These are phyloP conservation scores for Scytalidium lignicola DNA, from an alignment of 2,329 filamentous ascomycete genomes.

Conservation along the genomic window DNA sequence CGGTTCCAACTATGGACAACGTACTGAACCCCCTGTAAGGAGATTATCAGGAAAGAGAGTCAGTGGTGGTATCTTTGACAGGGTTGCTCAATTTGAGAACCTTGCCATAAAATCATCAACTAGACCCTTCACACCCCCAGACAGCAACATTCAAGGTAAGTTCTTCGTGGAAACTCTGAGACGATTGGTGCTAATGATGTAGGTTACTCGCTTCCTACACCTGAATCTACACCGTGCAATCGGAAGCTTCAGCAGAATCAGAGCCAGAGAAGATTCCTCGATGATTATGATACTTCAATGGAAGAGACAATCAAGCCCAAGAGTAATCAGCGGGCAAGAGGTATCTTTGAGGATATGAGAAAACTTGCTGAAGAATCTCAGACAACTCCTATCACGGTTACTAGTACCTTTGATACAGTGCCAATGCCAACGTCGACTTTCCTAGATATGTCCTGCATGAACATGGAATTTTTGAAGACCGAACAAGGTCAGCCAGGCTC, in stretches of 20 bases:
- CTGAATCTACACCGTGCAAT: conserved; percentile 57
- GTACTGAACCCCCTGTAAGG: conserved; percentile 6
- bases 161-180: conserved; percentile 3
- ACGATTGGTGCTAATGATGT: conserved; percentile 20
- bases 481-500: conserved; percentile 15
- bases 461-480: conserved; percentile 38
- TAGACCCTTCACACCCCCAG: conserved; percentile 58
- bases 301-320: conserved; percentile 61
- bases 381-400: conserved; percentile 41
- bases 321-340: conserved; percentile 39
- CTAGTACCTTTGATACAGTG: conserved; percentile 42
- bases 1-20: not conserved
- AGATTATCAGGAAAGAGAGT: conserved; percentile 39
- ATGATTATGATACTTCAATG: conserved; percentile 61
- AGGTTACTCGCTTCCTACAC: conserved; percentile 64
- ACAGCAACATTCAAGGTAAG: conserved; percentile 56
- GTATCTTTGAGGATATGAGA: conserved; percentile 55
- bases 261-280: conserved; percentile 46
- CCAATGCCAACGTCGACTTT: conserved; percentile 54
- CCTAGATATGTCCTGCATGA: conserved; percentile 43
- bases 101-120: conserved; percentile 38
- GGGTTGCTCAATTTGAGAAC: conserved; percentile 54
- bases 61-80: conserved; percentile 56
- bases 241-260: conserved; percentile 28
- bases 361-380: conserved; percentile 54